phyloP scores from a whole-genome alignment of 1,284 basidiomycete genomes.

The Crepidotus sp. region DNA sequence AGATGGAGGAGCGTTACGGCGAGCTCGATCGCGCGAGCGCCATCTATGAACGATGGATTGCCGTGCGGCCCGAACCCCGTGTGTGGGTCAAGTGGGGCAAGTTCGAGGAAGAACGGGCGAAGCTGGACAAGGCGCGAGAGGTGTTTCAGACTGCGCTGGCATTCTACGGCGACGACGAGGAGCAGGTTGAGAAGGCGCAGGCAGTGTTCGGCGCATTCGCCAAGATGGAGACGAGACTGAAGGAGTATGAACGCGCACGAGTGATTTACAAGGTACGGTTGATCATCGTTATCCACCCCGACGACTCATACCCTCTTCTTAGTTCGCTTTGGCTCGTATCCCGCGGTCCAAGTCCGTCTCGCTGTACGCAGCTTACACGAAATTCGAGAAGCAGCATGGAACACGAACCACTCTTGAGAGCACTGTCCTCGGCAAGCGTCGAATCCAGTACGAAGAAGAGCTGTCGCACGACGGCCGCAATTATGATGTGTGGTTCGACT shows the following conservation, averaged over 20 bases:
- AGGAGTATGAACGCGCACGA: constrained; percentile 93
- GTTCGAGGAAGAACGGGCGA: constrained; percentile 89
- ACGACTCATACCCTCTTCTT: constrained; percentile 22
- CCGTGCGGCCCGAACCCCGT: constrained; percentile 85
- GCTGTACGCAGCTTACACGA: constrained; percentile 86
- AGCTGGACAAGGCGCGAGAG: constrained; percentile 85
- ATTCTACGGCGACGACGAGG: constrained; percentile 96
- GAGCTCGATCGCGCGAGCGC: constrained; percentile 88
- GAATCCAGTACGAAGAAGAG: constrained; percentile 97
- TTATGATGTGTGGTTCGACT: constrained; percentile 99
- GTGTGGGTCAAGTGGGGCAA: constrained; percentile 98
- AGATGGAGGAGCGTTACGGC: constrained; percentile 89
- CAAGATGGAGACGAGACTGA: constrained; percentile 93
- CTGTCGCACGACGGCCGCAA: constrained; percentile 81
- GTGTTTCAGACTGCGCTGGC: constrained; percentile 96
- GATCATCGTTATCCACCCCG: not conserved
- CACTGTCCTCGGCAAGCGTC: constrained; percentile 91
- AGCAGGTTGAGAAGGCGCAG: constrained; percentile 95
- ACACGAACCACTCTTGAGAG: constrained; percentile 82
- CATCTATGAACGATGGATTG: constrained; percentile 94
- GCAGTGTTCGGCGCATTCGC: constrained; percentile 94
- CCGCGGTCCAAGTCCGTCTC: constrained; percentile 84
- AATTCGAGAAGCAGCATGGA: constrained; percentile 98
- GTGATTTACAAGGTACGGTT: constrained; percentile 86
- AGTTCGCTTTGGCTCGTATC: constrained; percentile 86